phyloP scores from a whole-genome alignment of 2,329 filamentous ascomycete species.

The Diplodia mutila region DNA sequence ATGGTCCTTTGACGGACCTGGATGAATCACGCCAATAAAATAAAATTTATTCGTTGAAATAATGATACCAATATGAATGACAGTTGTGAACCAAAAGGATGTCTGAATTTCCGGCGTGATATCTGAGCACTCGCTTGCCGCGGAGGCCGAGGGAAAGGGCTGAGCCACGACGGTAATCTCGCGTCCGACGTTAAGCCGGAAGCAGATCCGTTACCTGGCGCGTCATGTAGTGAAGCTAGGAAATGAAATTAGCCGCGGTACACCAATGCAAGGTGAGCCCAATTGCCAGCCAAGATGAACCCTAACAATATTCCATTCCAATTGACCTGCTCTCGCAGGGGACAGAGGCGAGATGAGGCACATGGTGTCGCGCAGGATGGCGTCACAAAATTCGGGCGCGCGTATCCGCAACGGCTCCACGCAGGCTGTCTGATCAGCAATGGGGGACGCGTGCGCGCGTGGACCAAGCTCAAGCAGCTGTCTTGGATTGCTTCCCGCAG shows the following conservation, averaged over 20 bases:
- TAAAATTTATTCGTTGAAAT: too few species aligned
- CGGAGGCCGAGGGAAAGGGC: not conserved
- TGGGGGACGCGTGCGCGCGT: conserved; percentile 4
- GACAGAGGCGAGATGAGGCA: not conserved
- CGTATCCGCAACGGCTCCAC: conserved; percentile 1
- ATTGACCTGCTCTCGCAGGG: not conserved
- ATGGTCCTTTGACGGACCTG: not conserved
- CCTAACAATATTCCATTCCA: not conserved
- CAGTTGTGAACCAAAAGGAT: too few species aligned
- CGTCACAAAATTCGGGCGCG: not conserved
- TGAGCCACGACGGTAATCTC: conserved; percentile 1
- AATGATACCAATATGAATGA: too few species aligned
- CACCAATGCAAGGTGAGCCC: not conserved
- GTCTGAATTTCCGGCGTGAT: too few species aligned
- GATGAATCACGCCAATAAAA: too few species aligned
- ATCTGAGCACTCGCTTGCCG: not conserved
- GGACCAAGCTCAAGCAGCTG: conserved; percentile 17
- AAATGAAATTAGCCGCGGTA: conserved; percentile 7
- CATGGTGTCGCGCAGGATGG: not conserved
- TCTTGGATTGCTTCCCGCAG: not conserved
- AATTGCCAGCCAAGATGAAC: too few species aligned
- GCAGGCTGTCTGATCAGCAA: conserved; percentile 12
- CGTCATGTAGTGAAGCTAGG: not conserved
- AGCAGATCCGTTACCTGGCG: not conserved
- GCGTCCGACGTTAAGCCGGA: not conserved